These are phyloP conservation scores for Inga oerstediana DNA, from an alignment of 306 rosid genomes.

Conservation along the genomic window DNA sequence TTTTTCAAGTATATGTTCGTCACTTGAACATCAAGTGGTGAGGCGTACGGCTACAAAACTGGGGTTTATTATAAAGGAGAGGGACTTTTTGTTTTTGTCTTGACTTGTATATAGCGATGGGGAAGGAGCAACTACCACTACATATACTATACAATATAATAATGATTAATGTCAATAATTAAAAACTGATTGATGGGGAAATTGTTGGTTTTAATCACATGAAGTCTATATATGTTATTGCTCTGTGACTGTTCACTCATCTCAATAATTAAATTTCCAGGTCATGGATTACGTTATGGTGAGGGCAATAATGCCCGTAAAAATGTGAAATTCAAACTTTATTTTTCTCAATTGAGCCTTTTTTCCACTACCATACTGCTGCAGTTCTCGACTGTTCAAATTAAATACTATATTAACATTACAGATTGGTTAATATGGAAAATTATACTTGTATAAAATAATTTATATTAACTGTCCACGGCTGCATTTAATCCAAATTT, in stretches of 20 bases:
- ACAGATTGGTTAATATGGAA: too few relatives aligned
- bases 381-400: too few relatives aligned
- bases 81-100: constrained; percentile 30
- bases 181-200: not conserved
- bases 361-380: too few relatives aligned
- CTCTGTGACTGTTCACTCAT: constrained; percentile 24
- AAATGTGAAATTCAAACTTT: not conserved
- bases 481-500: too few relatives aligned
- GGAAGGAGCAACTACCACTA: constrained; percentile 51
- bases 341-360: too few relatives aligned
- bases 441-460: too few relatives aligned
- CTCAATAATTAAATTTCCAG: constrained; percentile 36
- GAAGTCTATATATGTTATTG: constrained; percentile 30
- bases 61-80: constrained; percentile 13
- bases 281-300: constrained; percentile 43
- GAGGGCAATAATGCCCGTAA: not conserved
- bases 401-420: too few relatives aligned
- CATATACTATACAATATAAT: not conserved
- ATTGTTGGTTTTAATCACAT: not conserved
- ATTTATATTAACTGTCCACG: too few relatives aligned
- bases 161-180: not conserved
- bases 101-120: constrained; percentile 28
- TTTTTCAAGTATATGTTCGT: constrained; percentile 24
- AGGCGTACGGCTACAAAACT: constrained; percentile 19
- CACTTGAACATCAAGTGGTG: constrained; percentile 13